Evolutionary conservation across 495 filamentous ascomycete genomes (phyloP), one percentile per base, ranked within the genome.

Genomic region (Penicillium parvum): DNA sequence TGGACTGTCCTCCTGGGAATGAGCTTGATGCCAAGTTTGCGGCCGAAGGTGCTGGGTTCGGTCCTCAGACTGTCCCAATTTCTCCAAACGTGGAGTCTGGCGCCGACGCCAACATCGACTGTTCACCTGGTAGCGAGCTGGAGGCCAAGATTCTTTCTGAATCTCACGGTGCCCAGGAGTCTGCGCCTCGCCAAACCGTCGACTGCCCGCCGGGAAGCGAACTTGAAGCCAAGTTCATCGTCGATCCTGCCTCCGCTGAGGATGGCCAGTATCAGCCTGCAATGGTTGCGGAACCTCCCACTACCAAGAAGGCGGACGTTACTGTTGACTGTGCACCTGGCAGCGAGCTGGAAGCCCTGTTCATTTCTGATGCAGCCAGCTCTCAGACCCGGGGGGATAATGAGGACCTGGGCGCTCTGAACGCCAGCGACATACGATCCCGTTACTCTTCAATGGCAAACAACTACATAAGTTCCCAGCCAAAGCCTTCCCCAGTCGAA

Each of bases 351-450:
- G 45, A 53, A n/a, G 22, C 45, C 1, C 25, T 45, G 9, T 39
- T 45, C 6, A 25, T 45, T 14, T 49, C 50, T 8, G 42, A 49
- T 1, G 25, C 37, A 0, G 43, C 44, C 27, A 43, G 29, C n/a
- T 21, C 32, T n/a, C 36, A 39, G 14, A 7, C 4, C 11, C 25
- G 10, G 11, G 29, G 48, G 1, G 54, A 49, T 15, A 52, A 37
- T 10, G 71, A 74, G 5, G 65, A 76, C 34, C 35, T 77, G 26
- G 67, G 69, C 27, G 37, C 65, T 9, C 49, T 78, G 33, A 49
- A 66, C 32, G 64, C 75, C 3, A 75, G 61, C 41, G 76, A 78
- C 43, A 71, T 79, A 30, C 66, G 73, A 27, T 61, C 72, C 30
- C 60, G 61, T 12, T 71, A 71, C 32, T 53, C 62, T 15, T 42